Conservation (phyloP, 176 grass and related monocot species). For the Melocanna baccifera region DNA sequence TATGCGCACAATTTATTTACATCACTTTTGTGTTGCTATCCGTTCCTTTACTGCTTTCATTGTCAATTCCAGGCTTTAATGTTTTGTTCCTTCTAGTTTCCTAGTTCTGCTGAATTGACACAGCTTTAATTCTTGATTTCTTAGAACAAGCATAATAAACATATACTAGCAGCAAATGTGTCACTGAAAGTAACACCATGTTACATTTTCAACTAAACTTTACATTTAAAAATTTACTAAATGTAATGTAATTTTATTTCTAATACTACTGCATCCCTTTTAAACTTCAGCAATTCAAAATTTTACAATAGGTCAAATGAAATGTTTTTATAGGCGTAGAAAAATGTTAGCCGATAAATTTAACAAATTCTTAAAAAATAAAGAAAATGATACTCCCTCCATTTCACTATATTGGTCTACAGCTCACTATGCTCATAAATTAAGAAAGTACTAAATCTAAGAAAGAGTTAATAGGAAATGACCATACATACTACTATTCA, state of each 20-base stretch:
- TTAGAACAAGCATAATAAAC: neutral
- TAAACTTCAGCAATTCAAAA: neutral
- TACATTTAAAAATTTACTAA: neutral
- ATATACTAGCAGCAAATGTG: no score
- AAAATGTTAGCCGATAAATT: neutral
- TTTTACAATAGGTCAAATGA: neutral
- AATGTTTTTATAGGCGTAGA: neutral
- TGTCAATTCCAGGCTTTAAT: neutral
- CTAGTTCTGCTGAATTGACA: neutral
- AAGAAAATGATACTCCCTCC: neutral
- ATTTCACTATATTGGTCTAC: no score
- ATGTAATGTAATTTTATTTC: neutral
- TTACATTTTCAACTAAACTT: neutral
- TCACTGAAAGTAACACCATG: no score
- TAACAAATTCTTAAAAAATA: neutral
- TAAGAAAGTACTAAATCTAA: no score
- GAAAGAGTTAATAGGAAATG: no score
- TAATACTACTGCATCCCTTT: neutral
- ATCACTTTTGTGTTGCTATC: neutral
- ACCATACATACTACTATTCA: no score
- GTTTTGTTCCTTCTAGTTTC: neutral
- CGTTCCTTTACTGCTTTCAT: neutral
- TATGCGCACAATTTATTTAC: neutral
- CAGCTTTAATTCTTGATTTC: neutral
- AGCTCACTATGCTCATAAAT: no score